Conservation (phyloP, 2,329 filamentous ascomycete genomes). For the Nigrograna mackinnonii region DNA sequence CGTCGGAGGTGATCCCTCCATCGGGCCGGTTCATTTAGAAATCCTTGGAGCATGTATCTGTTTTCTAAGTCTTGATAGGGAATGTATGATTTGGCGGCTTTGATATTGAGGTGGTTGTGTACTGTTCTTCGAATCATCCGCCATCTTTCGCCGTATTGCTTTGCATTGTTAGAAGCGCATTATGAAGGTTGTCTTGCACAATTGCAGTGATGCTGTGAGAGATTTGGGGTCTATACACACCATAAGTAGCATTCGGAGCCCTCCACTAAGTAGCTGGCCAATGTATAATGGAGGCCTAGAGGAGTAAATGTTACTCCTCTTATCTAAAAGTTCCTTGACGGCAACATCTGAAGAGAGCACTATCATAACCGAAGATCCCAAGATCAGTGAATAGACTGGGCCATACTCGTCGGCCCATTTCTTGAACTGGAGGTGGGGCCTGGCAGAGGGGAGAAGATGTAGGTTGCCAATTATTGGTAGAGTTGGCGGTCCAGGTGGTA, state of each 20-base stretch:
- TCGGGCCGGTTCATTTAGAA: slow-evolving; percentile 48
- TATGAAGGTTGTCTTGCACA: too few species aligned
- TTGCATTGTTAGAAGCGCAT: too few species aligned
- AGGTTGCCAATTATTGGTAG: slow-evolving; percentile 56
- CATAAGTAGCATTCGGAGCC: slow-evolving; percentile 19
- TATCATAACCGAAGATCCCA: slow-evolving; percentile 52
- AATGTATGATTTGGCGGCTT: slow-evolving; percentile 15
- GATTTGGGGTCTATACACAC: slow-evolving; percentile 21
- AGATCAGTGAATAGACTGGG: slow-evolving; percentile 55
- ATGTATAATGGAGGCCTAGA: slow-evolving; percentile 50
- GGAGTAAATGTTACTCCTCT: slow-evolving; percentile 54
- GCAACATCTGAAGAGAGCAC: slow-evolving; percentile 49
- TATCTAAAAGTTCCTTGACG: slow-evolving; percentile 57
- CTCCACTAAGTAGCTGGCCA: slow-evolving; percentile 25
- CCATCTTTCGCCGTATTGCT: slow-evolving; percentile 21
- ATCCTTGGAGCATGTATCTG: slow-evolving; percentile 55
- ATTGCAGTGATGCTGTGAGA: neutral
- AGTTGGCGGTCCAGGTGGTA: slow-evolving; percentile 55
- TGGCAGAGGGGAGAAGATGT: slow-evolving; percentile 48
- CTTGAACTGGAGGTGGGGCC: slow-evolving; percentile 51
- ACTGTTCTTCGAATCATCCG: slow-evolving; percentile 15
- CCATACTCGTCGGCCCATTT: slow-evolving; percentile 59
- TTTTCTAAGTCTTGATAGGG: slow-evolving; percentile 61
- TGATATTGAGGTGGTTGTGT: slow-evolving; percentile 19
- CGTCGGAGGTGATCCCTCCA: slow-evolving; percentile 51